Percentiles rank a stretch among this genome's conserved stretches.
phyloP scores from a whole-genome alignment of 495 filamentous ascomycete species.

The Talaromyces trachyspermus region DNA sequence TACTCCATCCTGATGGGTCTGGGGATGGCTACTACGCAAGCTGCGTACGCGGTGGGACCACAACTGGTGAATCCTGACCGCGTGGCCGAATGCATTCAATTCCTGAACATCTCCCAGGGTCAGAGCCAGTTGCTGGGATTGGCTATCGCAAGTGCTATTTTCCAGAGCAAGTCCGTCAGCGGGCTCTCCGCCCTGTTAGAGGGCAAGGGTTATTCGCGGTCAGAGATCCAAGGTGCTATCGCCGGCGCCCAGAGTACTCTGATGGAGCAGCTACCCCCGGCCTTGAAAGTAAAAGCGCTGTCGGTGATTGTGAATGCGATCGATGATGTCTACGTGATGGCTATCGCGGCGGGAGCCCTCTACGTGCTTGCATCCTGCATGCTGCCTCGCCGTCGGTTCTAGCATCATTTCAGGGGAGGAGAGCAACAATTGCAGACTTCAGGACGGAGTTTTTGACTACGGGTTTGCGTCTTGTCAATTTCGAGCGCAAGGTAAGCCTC shows the following conservation, averaged over 20 bases:
- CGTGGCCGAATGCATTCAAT: neutral
- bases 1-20: conserved; percentile 43
- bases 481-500: no score
- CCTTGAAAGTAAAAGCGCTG: neutral
- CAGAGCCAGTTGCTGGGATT: conserved; percentile 6
- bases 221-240: neutral
- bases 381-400: no score
- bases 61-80: conserved; percentile 28
- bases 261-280: neutral
- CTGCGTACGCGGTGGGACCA: conserved; percentile 45
- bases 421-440: no score
- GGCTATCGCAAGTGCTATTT: conserved; percentile 2
- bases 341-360: conserved; percentile 9
- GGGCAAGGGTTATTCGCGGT: neutral
- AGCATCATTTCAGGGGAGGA: no score
- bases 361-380: no score
- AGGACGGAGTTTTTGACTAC: no score
- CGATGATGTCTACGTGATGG: neutral
- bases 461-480: no score
- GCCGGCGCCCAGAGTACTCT: neutral
- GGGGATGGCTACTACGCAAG: conserved; percentile 44
- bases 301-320: neutral
- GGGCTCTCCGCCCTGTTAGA: conserved; percentile 8
- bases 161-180: conserved; percentile 4
- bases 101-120: conserved; percentile 4